Evolutionary conservation across 2,329 filamentous ascomycete species (phyloP).

Genomic region (Pseudohalonectria lignicola): DNA sequence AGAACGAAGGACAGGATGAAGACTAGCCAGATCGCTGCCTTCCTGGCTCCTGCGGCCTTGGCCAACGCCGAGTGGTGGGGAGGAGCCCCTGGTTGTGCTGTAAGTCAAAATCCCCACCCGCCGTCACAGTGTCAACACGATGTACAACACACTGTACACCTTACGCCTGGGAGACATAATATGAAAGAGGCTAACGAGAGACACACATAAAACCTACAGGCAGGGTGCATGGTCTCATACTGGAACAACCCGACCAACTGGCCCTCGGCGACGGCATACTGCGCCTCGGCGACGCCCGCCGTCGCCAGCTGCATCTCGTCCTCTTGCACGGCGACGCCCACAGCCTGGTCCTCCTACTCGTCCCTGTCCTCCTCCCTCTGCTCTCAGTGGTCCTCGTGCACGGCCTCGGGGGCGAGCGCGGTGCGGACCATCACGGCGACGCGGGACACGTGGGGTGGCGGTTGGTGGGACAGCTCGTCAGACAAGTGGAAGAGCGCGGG

Average conservation of each 20-base stretch:
- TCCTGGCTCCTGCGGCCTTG: constrained; percentile 15
- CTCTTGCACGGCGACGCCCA: constrained; percentile 18
- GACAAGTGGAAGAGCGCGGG: constrained; percentile 7
- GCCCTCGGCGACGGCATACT: constrained; percentile 20
- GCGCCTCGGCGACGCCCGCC: constrained; percentile 11
- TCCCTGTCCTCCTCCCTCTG: constrained; percentile 29
- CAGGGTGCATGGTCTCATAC: constrained; percentile 28
- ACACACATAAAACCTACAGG: constrained; percentile 13
- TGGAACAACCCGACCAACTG: constrained; percentile 19
- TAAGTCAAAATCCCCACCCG: no score
- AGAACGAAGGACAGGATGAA: constrained; percentile 19
- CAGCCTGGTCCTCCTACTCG: constrained; percentile 16
- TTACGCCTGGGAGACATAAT: no score
- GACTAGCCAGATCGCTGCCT: constrained; percentile 12
- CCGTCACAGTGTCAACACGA: no score
- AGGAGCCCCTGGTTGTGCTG: constrained; percentile 29
- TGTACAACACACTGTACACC: no score
- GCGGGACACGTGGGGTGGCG: constrained; percentile 21
- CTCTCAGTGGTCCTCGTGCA: constrained; percentile 26
- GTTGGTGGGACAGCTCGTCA: constrained; percentile 13
- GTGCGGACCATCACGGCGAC: constrained; percentile 26
- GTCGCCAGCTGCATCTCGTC: constrained; percentile 15
- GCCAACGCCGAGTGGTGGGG: constrained; percentile 23
- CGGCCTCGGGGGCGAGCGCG: constrained; percentile 23
- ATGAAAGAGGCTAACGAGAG: no score